Evolutionary conservation across 2,329 filamentous ascomycete genomes (phyloP), one percentile per base, ranked within the genome.

Genomic region (Cytospora leucostoma): DNA sequence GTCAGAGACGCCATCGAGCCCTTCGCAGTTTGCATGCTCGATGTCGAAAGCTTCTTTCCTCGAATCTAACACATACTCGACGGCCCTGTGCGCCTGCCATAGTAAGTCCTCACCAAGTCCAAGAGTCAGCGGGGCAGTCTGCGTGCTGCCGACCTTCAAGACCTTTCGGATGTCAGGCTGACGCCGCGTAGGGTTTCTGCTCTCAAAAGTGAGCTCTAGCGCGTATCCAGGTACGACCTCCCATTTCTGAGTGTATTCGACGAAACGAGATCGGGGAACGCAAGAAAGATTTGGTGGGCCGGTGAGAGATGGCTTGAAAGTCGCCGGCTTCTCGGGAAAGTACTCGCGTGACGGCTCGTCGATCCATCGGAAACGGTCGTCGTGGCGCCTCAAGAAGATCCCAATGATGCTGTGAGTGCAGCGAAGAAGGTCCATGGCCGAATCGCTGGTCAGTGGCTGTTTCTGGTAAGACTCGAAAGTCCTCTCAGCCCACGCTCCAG

Each of bases 381-480:
- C 82, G 65, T 84, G 80, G 44, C 75, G 76, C 53, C 77, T 74
- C 15, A 85, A 69, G 65, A 83, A 85, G 10, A 82, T 73, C 15
- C 79, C 81, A 64, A 85, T 69, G 68, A 82, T 82, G 60, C 78
- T 75, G 68, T 84, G 81, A 12, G 76, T 78, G n/a, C 79, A 78
- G 33, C 80, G 71, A 53, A 82, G 74, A 53, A 84, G 71, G 47
- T 83, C 79, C 63, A 76, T 75, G n/a, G 79, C 78, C 34, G 75
- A 71, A 11, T 77, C 74, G 47, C 74, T 73, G n/a, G 77, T 79
- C 56, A 84, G 64, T 35, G 76, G 72, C 27, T 78, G 76, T 61
- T 78, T 77, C 69, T 85, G 82, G 69, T 82, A 84, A 12, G 82
- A 85, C 49, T 72, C 75, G 68, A 80, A 79, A 11, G 76, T 76